These are phyloP conservation scores for Trichosporon inkin DNA, from an alignment of 1,284 basidiomycete genomes.

Conservation along the genomic window DNA sequence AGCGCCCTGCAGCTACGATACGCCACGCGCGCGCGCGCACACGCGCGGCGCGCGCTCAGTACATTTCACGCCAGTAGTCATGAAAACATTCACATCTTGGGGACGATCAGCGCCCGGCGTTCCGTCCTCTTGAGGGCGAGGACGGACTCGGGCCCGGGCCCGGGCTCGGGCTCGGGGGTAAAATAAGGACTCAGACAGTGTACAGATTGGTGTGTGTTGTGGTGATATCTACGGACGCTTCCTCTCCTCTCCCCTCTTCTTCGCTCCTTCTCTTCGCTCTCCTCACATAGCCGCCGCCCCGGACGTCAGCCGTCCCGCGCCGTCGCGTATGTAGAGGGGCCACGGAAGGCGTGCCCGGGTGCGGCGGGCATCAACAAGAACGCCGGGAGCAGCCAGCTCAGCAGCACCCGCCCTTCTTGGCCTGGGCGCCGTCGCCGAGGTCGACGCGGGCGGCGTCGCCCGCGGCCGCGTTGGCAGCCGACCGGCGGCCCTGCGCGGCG, in stretches of 20 bases:
- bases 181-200: constrained; percentile 2
- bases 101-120: not conserved
- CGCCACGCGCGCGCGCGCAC: too few species aligned
- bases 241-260: not conserved
- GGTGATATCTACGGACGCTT: not conserved
- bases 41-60: not conserved
- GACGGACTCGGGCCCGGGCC: too few species aligned
- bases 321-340: too few species aligned
- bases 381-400: constrained; percentile 15
- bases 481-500: constrained; percentile 54
- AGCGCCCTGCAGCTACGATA: not conserved
- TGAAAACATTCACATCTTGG: constrained; percentile 8
- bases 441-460: constrained; percentile 62
- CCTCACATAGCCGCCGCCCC: too few species aligned
- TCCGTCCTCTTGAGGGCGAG: too few species aligned
- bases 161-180: not conserved
- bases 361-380: too few species aligned
- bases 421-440: constrained; percentile 59
- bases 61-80: not conserved
- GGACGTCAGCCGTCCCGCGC: too few species aligned
- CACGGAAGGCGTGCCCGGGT: too few species aligned
- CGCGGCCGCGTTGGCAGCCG: constrained; percentile 57
- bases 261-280: too few species aligned
- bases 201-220: not conserved
- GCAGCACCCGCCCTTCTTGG: constrained; percentile 49